phyloP scores from a whole-genome alignment of 257 asterid genomes.

The Gentiana straminea region DNA sequence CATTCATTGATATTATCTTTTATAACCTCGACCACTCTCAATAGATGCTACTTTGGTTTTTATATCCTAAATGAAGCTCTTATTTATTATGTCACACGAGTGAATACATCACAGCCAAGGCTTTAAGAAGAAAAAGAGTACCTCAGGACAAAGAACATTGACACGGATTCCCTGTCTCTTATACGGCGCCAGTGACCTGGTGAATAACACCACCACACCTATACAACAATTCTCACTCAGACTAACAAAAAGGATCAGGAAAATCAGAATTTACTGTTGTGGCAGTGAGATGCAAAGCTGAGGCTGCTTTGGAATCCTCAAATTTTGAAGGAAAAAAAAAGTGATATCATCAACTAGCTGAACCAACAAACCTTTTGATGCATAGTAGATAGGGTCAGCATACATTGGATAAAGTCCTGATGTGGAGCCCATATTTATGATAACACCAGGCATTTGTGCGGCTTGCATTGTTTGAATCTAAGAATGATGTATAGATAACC shows the following conservation, averaged over 20 bases:
- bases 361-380: slow-evolving; percentile 61
- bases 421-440: slow-evolving; percentile 77
- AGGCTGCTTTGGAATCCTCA: not conserved
- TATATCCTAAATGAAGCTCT: too few species aligned
- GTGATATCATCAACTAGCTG: not conserved
- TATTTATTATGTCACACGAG: not conserved
- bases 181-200: slow-evolving; percentile 71
- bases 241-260: slow-evolving; percentile 3
- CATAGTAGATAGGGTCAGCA: slow-evolving; percentile 74
- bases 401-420: slow-evolving; percentile 88
- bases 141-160: slow-evolving; percentile 98
- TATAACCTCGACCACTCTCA: too few species aligned
- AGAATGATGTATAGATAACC: slow-evolving; percentile 19
- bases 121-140: slow-evolving; percentile 5
- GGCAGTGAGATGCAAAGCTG: not conserved
- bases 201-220: slow-evolving; percentile 87
- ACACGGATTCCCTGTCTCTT: slow-evolving; percentile 85
- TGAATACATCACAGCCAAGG: not conserved
- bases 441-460: slow-evolving; percentile 61
- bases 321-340: slow-evolving; percentile 5
- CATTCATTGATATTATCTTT: not conserved
- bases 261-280: not conserved
- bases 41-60: not conserved
- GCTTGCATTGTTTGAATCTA: slow-evolving; percentile 71
- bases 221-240: slow-evolving; percentile 15